Conservation (phyloP, 768 basidiomycete genomes). For the Suillus plorans region DNA sequence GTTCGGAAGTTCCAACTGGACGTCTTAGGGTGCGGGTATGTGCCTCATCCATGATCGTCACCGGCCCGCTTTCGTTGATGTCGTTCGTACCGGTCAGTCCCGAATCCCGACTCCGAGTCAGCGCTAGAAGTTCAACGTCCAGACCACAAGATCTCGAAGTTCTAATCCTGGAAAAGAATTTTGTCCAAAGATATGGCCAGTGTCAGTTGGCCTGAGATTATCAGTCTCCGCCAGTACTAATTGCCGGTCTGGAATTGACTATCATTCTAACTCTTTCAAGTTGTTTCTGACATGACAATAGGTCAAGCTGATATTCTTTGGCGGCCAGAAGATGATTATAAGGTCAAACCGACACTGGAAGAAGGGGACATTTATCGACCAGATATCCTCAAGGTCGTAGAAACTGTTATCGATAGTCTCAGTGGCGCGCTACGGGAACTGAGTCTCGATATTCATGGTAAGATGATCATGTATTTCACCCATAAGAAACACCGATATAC, state of each 20-base stretch:
- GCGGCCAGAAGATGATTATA: slow-evolving; percentile 32
- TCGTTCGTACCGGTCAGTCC: no score
- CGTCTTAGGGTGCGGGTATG: no score
- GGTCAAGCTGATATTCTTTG: slow-evolving; percentile 29
- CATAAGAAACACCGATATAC: neutral
- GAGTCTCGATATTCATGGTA: slow-evolving; percentile 73
- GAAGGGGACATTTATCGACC: slow-evolving; percentile 39
- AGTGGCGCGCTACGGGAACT: slow-evolving; percentile 52
- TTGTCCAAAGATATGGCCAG: no score
- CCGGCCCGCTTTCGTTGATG: no score
- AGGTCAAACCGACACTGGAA: slow-evolving; percentile 17
- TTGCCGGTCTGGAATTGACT: neutral
- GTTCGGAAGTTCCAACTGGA: no score
- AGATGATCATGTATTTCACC: neutral
- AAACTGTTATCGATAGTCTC: slow-evolving; percentile 45
- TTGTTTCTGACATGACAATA: neutral
- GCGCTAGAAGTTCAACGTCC: no score
- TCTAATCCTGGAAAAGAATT: no score
- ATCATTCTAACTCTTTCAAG: neutral
- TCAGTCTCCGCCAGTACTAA: no score
- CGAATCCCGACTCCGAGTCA: no score
- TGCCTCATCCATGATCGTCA: no score
- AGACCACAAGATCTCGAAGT: no score
- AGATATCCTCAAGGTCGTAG: slow-evolving; percentile 56
- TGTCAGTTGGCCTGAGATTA: no score